A percentile compares a stretch with the other conserved stretches of the same genome.
phyloP scores from a whole-genome alignment of 2,329 filamentous ascomycete species.

The Colletotrichum godetiae region DNA sequence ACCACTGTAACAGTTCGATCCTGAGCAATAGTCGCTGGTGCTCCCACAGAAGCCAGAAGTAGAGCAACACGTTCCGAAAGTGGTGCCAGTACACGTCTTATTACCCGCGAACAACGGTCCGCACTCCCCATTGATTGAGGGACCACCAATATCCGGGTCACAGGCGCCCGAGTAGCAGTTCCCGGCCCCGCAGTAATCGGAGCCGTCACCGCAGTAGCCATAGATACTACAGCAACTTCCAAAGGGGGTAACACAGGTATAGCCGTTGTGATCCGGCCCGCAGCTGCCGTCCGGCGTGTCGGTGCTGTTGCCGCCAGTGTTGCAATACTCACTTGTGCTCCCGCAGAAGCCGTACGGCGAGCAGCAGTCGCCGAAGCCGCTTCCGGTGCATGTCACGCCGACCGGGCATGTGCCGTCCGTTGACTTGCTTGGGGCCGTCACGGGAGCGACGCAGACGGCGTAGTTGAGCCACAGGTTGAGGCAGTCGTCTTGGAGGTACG shows the following conservation, averaged over 20 bases:
- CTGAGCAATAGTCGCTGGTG: background rate
- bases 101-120: background rate
- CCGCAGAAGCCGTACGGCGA: background rate
- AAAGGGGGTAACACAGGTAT: background rate
- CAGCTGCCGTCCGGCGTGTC: background rate
- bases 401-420: background rate
- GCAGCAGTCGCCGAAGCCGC: conserved; percentile 1
- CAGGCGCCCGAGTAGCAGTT: conserved; percentile 4
- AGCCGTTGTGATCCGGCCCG: background rate
- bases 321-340: background rate
- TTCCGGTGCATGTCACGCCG: background rate
- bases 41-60: background rate
- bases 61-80: background rate
- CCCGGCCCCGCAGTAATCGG: background rate
- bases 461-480: conserved; percentile 2
- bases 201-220: background rate
- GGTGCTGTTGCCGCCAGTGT: background rate
- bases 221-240: background rate
- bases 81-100: background rate
- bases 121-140: background rate
- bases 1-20: background rate
- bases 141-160: background rate
- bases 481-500: background rate
- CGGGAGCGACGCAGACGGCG: background rate
- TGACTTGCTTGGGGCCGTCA: background rate